Conservation (phyloP, 2,329 filamentous ascomycete genomes). For the Aspergillus nomiae region DNA sequence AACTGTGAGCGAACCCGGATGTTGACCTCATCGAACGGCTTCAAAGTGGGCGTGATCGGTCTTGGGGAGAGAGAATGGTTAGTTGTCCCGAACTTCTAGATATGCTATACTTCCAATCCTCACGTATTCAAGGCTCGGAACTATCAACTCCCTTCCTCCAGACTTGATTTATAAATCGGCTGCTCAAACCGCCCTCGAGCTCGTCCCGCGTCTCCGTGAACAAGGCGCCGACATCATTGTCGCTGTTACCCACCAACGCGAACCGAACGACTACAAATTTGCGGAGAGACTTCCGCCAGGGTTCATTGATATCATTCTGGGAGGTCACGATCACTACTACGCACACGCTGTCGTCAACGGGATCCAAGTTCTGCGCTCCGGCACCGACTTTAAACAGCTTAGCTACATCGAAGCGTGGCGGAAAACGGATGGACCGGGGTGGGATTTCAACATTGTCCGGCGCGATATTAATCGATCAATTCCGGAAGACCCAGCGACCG, state of each 20-base stretch:
- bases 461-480: slow-evolving; percentile 73
- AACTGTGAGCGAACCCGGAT: slow-evolving; percentile 75
- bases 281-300: slow-evolving; percentile 71
- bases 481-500: slow-evolving; percentile 62
- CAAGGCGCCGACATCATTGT: slow-evolving; percentile 82
- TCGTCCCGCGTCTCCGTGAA: slow-evolving; percentile 71
- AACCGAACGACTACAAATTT: slow-evolving; percentile 87
- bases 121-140: slow-evolving; percentile 61
- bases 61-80: slow-evolving; percentile 83
- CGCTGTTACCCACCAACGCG: slow-evolving; percentile 80
- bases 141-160: slow-evolving; percentile 82
- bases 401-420: slow-evolving; percentile 81
- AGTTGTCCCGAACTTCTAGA: neutral
- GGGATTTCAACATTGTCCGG: slow-evolving; percentile 77
- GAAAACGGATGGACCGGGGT: slow-evolving; percentile 55
- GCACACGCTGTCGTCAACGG: slow-evolving; percentile 74
- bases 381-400: slow-evolving; percentile 88
- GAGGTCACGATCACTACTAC: slow-evolving; percentile 91
- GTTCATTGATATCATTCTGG: slow-evolving; percentile 80
- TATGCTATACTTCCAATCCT: neutral
- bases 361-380: slow-evolving; percentile 81
- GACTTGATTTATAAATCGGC: slow-evolving; percentile 81
- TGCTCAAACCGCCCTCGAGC: slow-evolving; percentile 70
- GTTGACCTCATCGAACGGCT: slow-evolving; percentile 76
- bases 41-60: slow-evolving; percentile 84